phyloP scores from a whole-genome alignment of 768 basidiomycete species.

The Astraeus odoratus region DNA sequence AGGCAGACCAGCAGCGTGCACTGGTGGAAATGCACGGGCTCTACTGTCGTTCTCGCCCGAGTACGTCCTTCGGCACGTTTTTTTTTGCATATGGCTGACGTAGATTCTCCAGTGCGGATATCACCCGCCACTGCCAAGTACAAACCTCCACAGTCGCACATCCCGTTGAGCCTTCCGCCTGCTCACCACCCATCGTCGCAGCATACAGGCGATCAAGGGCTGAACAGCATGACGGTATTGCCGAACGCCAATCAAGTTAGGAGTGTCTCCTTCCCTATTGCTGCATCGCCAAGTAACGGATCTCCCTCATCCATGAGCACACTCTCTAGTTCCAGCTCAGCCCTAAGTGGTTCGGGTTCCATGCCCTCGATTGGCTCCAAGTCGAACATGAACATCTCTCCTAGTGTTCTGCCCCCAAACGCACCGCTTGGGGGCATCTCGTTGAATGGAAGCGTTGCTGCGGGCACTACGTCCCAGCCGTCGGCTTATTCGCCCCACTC shows the following conservation, averaged over 20 bases:
- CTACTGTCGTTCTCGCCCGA: constrained; percentile 83
- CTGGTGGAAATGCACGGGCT: constrained; percentile 89
- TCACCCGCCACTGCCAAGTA: constrained; percentile 86
- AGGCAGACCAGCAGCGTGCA: constrained; percentile 83
- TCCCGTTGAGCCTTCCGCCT: constrained; percentile 39
- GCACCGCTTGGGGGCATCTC: constrained; percentile 37
- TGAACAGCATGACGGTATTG: constrained; percentile 38
- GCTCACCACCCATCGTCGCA: constrained; percentile 35
- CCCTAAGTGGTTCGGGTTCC: constrained; percentile 46
- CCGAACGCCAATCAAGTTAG: constrained; percentile 41
- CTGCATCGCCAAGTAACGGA: constrained; percentile 28
- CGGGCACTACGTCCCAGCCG: constrained; percentile 23
- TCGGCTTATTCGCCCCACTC: constrained; percentile 38
- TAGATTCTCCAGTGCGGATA: constrained; percentile 64
- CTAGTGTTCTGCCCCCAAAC: constrained; percentile 42
- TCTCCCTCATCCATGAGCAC: constrained; percentile 22
- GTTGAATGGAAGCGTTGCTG: constrained; percentile 22
- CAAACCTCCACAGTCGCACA: constrained; percentile 46
- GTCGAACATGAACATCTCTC: constrained; percentile 39
- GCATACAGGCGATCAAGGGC: constrained; percentile 25
- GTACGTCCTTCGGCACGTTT: constrained; percentile 38
- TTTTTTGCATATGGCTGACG: constrained; percentile 13
- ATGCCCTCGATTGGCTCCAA: constrained; percentile 45
- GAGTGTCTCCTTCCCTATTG: constrained; percentile 69
- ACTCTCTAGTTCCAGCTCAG: constrained; percentile 39